Base-by-base conservation (phyloP, 2,329 filamentous ascomycete species). In the Cyphellophora europaea region DNA sequence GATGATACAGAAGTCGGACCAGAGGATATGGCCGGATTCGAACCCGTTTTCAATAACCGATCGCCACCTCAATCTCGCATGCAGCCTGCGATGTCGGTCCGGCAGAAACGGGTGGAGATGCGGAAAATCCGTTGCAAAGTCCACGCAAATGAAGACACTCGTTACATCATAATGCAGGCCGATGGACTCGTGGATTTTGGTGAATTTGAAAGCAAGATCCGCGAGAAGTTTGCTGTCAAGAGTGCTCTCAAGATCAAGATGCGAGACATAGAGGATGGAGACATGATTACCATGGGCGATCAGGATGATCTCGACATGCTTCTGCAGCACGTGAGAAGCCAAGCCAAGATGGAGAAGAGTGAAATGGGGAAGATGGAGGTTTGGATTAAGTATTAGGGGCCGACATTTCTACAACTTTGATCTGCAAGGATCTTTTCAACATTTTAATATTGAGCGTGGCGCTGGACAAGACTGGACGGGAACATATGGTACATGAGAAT, bases 351-450 rank as follows among this genome's bases (percentile, higher is more conserved):
- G 57, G 81, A 89, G 54, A 74, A 78, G 50, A 69, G 72, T 43
- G 88, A 93, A 44, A 82, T 87, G 66, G 87, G 84, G 34, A 95
- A 94, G 72, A 78, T 95, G 77, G 91, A 96, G 76, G 86, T 95
- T 59, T 72, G 83, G 67, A 42, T 40, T 12, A 18, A 6, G 12
- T 32, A 18, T n/a, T 32, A 18, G 19, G 17, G 21, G 21, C 8
- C 21, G 21, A 25, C 21, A 25, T 25, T 8, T 25, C 8, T n/a
- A 25, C 8, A 25, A n/a, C 8, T 25, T 8, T 25, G 21, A 25
- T 8, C 8, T n/a, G 21, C 8, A 8, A 25, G 21, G n/a, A 8
- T 8, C 21, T n/a, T 25, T 25, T n/a, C n/a, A n/a, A 25, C 21
- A 25, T 25, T 25, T 8, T 25, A 8, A 8, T 8, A 25, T n/a